phyloP scores from a whole-genome alignment of 2,329 filamentous ascomycete genomes.

The Mycocentrospora acerina region DNA sequence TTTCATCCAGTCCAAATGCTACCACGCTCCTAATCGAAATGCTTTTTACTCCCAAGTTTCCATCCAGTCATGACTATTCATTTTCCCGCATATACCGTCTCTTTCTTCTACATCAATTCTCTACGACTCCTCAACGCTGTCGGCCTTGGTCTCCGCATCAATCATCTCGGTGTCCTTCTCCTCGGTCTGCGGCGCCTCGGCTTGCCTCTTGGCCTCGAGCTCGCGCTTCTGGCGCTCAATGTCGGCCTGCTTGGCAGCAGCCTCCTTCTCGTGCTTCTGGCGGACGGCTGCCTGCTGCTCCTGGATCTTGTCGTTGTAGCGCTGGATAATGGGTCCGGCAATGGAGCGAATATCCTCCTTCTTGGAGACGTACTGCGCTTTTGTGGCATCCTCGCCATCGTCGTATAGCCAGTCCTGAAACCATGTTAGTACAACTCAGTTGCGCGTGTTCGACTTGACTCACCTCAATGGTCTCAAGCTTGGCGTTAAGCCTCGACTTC shows the following conservation, averaged over 20 bases:
- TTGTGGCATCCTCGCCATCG: constrained; percentile 90
- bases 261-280: constrained; percentile 65
- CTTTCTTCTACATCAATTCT: constrained; percentile 1
- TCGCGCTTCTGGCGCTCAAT: constrained; percentile 76
- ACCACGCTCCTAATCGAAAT: constrained; percentile 21
- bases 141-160: constrained; percentile 54
- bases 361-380: constrained; percentile 92
- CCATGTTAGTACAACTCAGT: constrained; percentile 12
- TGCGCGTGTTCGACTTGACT: constrained; percentile 40
- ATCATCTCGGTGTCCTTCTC: constrained; percentile 59
- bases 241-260: constrained; percentile 63
- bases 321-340: constrained; percentile 87
- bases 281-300: constrained; percentile 75
- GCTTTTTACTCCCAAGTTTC: constrained; percentile 20
- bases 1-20: constrained; percentile 5
- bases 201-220: constrained; percentile 66
- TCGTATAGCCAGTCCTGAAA: constrained; percentile 95
- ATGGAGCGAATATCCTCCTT: constrained; percentile 91
- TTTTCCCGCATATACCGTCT: not conserved
- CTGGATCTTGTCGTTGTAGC: constrained; percentile 93
- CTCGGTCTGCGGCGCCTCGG: constrained; percentile 41
- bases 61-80: constrained; percentile 11
- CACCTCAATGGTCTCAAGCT: constrained; percentile 86
- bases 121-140: constrained; percentile 42
- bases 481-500: constrained; percentile 81